Percentiles rank a stretch among this genome's conserved stretches.
Conservation (phyloP, 192 early-diverging fungal genomes). For the Linnemannia exigua region DNA sequence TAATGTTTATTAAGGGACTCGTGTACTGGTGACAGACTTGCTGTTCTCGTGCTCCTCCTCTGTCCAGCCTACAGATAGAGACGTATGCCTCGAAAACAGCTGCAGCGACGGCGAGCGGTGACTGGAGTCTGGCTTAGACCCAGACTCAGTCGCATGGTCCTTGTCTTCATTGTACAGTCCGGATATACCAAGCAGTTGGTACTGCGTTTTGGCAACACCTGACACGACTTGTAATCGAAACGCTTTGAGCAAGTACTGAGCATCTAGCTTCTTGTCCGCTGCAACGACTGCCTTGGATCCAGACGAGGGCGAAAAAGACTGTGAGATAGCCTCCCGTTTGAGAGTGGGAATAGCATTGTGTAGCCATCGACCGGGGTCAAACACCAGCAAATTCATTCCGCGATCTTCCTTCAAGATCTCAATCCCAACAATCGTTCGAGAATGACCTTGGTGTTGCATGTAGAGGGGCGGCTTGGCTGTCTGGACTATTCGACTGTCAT, state of each 20-base stretch:
- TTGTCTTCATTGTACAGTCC: conserved; percentile 25
- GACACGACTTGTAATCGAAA: conserved; percentile 19
- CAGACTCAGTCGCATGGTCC: background rate
- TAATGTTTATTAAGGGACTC: conserved; percentile 20
- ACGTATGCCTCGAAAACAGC: conserved; percentile 5
- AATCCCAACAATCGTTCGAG: conserved; percentile 74
- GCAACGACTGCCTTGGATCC: conserved; percentile 11
- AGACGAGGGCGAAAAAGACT: background rate
- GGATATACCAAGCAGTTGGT: conserved; percentile 43
- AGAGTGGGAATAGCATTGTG: conserved; percentile 40
- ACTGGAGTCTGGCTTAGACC: background rate
- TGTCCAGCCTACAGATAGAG: conserved; percentile 41
- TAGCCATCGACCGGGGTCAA: conserved; percentile 71
- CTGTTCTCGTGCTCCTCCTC: conserved; percentile 23
- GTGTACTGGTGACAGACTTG: conserved; percentile 34
- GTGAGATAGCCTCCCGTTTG: conserved; percentile 1
- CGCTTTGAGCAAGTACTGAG: conserved; percentile 44
- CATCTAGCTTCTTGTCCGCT: conserved; percentile 12
- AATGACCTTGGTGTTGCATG: conserved; percentile 81
- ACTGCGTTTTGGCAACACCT: conserved; percentile 27
- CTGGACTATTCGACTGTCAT: conserved; percentile 35
- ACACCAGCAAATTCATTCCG: conserved; percentile 66
- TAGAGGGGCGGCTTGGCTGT: conserved; percentile 75
- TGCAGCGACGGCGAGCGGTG: background rate
- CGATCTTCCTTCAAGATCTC: conserved; percentile 57